These are phyloP conservation scores for Trichoderma arundinaceum DNA, from an alignment of 2,329 filamentous ascomycete genomes.

Conservation along the genomic window DNA sequence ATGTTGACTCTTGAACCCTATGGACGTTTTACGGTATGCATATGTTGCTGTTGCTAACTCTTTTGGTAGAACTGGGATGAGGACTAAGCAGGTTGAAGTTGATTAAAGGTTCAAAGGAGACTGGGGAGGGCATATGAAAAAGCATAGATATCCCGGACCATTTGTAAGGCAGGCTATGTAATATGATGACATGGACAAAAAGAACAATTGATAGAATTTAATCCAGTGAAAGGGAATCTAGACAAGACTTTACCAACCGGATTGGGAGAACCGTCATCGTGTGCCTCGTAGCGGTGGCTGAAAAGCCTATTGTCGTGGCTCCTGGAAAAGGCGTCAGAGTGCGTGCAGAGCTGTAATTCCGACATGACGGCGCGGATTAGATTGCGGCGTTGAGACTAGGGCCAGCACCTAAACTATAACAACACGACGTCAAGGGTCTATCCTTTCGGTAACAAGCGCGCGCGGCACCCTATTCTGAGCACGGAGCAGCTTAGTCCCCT, in stretches of 20 bases:
- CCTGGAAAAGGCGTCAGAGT: not conserved
- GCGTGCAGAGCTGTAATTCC: not conserved
- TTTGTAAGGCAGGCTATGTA: constrained; percentile 25
- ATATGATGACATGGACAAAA: constrained; percentile 23
- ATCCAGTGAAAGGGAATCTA: constrained; percentile 8
- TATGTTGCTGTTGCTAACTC: constrained; percentile 39
- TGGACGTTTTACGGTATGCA: not conserved
- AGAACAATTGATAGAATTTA: constrained; percentile 31
- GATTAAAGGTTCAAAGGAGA: not conserved
- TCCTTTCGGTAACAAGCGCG: not conserved
- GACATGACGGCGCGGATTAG: not conserved
- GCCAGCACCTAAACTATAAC: not conserved
- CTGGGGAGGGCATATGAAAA: constrained; percentile 32
- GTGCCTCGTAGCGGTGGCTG: not conserved
- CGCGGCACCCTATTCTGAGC: not conserved
- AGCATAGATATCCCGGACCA: constrained; percentile 38
- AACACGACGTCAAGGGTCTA: not conserved
- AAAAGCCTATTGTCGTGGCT: no score
- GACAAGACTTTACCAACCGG: no score
- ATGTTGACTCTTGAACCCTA: not conserved
- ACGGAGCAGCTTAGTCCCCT: not conserved
- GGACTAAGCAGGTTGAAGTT: constrained; percentile 54
- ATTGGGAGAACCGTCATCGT: not conserved
- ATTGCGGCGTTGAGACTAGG: no score
- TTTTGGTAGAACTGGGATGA: constrained; percentile 64